Base-by-base conservation (phyloP, 2,329 filamentous ascomycete species). In the Venturia carpophila region DNA sequence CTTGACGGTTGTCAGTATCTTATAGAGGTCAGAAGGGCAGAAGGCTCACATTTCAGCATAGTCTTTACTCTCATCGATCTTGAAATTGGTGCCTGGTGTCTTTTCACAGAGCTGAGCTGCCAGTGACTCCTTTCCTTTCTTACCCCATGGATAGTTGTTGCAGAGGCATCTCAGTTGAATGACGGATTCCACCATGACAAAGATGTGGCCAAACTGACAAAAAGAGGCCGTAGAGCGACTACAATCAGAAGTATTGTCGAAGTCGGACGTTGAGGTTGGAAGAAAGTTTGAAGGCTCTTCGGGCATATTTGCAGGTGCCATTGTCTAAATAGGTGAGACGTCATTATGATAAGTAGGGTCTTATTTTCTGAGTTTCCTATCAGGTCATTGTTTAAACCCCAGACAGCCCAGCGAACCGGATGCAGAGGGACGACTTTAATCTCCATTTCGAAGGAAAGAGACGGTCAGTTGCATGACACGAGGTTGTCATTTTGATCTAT, bases 61-160 rank as follows among this genome's bases (percentile, higher is more conserved):
- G 7, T 79, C 75, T 69, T 85, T 80, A 66, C 81, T 78, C 64
- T 89, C 83, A 27, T 91, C 80, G 61, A 91, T 82, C 67, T 83
- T 79, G 76, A 88, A 88, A 43, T 80, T 79, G 6, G 79, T 82
- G 15, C 84, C 84, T 0, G 86, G 85, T 0, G 87, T 89, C 69
- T 87, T 83, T 13, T 82, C 80, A 70, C 86, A 89, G 11, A 90
- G 76, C 52, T 79, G 80, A 0, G 87, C 89, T 15, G 87, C 85
- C 15, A 90, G 74, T 0, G 88, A 91, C 2, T 87, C 73, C 17
- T 79, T 80, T 37, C 88, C 88, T 69, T 83, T 80, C 72, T 86
- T 89, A 2, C 89, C 89, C 88, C 88, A 92, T 13, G 83, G 80
- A 68, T 90, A 90, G 69, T 86, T 77, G 72, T 84, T 85, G 72